Base-by-base conservation (phyloP, 306 rosid genomes). In the Senna tora region DNA sequence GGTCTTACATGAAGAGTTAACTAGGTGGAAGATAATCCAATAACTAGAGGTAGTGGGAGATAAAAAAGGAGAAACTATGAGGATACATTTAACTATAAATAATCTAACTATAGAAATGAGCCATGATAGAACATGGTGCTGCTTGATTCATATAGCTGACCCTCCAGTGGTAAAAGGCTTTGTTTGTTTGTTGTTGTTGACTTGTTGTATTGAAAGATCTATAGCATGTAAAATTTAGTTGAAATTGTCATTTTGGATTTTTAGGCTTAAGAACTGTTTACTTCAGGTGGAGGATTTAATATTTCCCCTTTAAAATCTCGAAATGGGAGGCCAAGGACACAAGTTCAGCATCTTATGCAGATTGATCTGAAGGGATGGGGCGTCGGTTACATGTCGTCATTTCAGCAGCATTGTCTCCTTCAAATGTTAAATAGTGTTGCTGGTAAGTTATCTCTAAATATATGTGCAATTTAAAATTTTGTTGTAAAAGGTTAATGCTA, bases 331-430 rank as follows among this genome's bases (percentile, higher is more conserved):
- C 96, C 99, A 36, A 87, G 99, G 86, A 81, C 97, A 50, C 99
- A 91, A 80, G 99, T 94, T 73, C 99, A 94, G 87, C 99, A 94
- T 86, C 96, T 94, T 80, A 91, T 94, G 87, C 99, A 94, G 90
- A 91, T 94, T 82, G 99, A 94, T 82, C 79, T 94, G 71, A 94
- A 91, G 84, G 99, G 99, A 63, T 94, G 99, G 99, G 99, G 95
- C 60, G 96, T 82, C 65, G 96, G 99, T 82, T 94, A 94, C 75
- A 32, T 86, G n/a, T 78, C 96, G 50, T 91, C 96, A 46, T 94
- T 89, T 83, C 99, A 91, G 90, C 99, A 91, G 81, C 91, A 94
- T 84, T 94, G 99, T 83, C 93, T 94, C 56, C 96, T 93, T 62
- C 99, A 94, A 83, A 82, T 94, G 85, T 78, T 94, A 82, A 94